Evolutionary conservation across 306 rosid species (phyloP), one percentile per base, ranked within the genome.

Genomic region (Vachellia pachyceras): DNA sequence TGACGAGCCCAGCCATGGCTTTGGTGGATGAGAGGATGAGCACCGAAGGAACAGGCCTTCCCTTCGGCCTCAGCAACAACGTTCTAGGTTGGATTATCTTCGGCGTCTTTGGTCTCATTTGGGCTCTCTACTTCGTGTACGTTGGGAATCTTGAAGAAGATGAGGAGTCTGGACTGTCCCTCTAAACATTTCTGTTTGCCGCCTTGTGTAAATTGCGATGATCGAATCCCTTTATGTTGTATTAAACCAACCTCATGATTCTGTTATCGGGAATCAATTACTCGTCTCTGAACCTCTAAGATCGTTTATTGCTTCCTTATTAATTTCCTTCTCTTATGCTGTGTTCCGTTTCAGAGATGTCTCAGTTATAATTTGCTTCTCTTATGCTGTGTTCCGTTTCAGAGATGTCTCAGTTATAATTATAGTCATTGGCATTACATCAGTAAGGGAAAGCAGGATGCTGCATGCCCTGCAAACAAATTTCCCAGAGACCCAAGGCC

Each of bases 1-100:
- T 91, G 94, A 83, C 97, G 37, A 84, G 93, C 82, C 95, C 97
- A 36, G 97, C 97, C 64, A 86, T 91, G 93, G 97, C 94, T 42
- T 76, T 95, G 88, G 99, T 95, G 86, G 99, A 95, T 78, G 99
- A 95, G 18, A 90, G 99, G 83, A 0, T 95, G 89, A 79, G 78
- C 90, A 95, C 99, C n/a, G 99, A 95, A 83, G 99, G 99, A 52
- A 93, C 99, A 13, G 99, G 99, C 23, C 95, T 95, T 79, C 99
- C 99, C 22, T 93, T 93, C 79, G 99, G 99, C 1, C 85, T 95
- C 75, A 95, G 98, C 92, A 95, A 93, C 92, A 95, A 93, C 86
- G 80, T 88, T 82, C 94, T 95, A 17, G 95, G 90, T 49, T 95
- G 99, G 97, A 88, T 93, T 85, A 87, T 95, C 10, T 54, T 90